Percentiles rank a stretch among this genome's conserved stretches.
These are phyloP conservation scores for Bretziella fagacearum DNA, from an alignment of 2,329 filamentous ascomycete genomes.

Conservation along the genomic window DNA sequence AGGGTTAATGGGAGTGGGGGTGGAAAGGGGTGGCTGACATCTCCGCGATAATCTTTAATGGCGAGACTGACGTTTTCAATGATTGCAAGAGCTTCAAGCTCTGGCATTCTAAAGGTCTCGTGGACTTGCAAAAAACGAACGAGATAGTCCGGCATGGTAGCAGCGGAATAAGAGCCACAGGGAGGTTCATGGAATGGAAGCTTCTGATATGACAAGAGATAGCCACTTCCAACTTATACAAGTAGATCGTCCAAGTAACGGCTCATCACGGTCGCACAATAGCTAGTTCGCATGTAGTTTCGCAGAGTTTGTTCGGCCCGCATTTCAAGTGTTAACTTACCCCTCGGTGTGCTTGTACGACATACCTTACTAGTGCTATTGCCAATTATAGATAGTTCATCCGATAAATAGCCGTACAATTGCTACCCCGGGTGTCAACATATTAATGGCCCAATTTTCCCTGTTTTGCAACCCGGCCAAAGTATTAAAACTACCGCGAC, in stretches of 20 bases:
- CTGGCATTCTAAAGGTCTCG: conserved; percentile 75
- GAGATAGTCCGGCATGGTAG: conserved; percentile 50
- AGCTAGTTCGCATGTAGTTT: no score
- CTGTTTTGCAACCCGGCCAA: neutral
- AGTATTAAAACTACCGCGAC: no score
- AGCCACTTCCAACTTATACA: no score
- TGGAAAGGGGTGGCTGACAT: conserved; percentile 36
- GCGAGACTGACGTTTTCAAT: conserved; percentile 50
- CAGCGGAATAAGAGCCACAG: neutral
- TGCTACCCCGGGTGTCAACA: neutral
- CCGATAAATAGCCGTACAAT: neutral
- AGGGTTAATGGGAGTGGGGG: neutral
- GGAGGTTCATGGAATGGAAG: neutral
- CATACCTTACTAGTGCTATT: neutral
- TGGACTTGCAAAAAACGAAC: conserved; percentile 81
- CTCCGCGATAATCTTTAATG: conserved; percentile 55
- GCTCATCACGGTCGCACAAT: no score
- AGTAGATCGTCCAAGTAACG: no score
- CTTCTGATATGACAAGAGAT: neutral
- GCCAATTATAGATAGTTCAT: neutral
- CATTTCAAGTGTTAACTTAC: neutral
- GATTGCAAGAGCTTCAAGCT: conserved; percentile 64
- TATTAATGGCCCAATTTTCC: neutral
- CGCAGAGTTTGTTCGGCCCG: neutral
- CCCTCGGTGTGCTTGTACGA: conserved; percentile 2